These are phyloP conservation scores for Triangularia verruculosa DNA, from an alignment of 2,329 filamentous ascomycete species.

Conservation along the genomic window DNA sequence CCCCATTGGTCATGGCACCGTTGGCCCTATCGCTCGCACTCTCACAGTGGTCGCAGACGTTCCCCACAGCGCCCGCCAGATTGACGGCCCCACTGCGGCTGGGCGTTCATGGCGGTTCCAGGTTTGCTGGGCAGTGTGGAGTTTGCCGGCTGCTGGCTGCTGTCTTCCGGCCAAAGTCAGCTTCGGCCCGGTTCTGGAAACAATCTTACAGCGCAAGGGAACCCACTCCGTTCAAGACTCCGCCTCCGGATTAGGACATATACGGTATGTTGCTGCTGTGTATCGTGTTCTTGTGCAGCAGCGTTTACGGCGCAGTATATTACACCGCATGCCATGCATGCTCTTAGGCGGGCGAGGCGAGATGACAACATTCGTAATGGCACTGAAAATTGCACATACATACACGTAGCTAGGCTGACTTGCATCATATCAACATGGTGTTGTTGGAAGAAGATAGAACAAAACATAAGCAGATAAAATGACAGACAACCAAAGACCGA, in stretches of 20 bases:
- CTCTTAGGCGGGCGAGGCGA: not conserved
- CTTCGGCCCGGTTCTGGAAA: slow-evolving; percentile 11
- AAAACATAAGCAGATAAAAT: not conserved
- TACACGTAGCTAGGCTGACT: not conserved
- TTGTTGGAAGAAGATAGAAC: not conserved
- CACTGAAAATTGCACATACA: not conserved
- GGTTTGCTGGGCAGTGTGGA: slow-evolving; percentile 13
- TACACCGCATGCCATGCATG: not conserved
- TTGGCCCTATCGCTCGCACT: slow-evolving; percentile 8
- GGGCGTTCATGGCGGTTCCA: slow-evolving; percentile 8
- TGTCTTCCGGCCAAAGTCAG: slow-evolving; percentile 12
- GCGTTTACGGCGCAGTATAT: not conserved
- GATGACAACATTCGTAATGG: not conserved
- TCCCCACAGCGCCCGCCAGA: slow-evolving; percentile 7
- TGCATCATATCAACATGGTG: not conserved
- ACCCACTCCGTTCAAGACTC: not conserved
- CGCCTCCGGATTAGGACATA: not conserved
- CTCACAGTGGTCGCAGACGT: not conserved
- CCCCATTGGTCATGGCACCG: slow-evolving; percentile 12
- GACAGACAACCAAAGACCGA: not conserved
- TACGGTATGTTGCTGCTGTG: not conserved
- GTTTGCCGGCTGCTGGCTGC: slow-evolving; percentile 12
- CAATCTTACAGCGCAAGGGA: not conserved
- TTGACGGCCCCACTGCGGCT: slow-evolving; percentile 8
- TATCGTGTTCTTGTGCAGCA: not conserved